Evolutionary conservation across 495 filamentous ascomycete genomes (phyloP).

Genomic region (Penicillium argentinense): DNA sequence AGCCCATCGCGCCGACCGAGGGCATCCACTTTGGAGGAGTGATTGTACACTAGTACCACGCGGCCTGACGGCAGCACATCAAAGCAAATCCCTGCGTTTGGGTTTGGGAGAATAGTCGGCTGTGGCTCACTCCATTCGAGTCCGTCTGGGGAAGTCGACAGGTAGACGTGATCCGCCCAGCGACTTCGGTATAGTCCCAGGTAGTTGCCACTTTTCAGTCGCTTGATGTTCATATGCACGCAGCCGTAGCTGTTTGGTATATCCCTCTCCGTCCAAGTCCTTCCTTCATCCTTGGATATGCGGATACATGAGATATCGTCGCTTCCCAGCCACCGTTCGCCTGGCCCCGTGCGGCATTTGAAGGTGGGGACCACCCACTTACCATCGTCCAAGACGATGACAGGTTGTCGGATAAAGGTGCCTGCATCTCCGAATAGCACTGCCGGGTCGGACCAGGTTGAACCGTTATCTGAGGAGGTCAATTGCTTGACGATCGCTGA

Average conservation of each 20-base stretch:
- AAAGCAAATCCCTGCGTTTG: conserved; percentile 26
- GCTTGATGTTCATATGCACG: conserved; percentile 28
- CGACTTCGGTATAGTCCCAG: conserved; percentile 24
- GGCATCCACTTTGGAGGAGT: conserved; percentile 23
- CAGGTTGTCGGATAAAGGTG: conserved; percentile 25
- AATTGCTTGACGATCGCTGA: conserved; percentile 25
- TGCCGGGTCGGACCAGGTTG: conserved; percentile 17
- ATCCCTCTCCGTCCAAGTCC: conserved; percentile 17
- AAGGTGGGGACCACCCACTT: conserved; percentile 22
- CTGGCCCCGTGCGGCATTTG: conserved; percentile 24
- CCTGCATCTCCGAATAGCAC: conserved; percentile 21
- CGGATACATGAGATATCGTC: conserved; percentile 26
- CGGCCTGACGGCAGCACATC: conserved; percentile 24
- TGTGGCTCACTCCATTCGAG: conserved; percentile 21
- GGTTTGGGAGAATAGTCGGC: conserved; percentile 21
- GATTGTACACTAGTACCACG: conserved; percentile 24
- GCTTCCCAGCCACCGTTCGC: conserved; percentile 22
- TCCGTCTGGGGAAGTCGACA: conserved; percentile 21
- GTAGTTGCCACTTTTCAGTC: conserved; percentile 19
- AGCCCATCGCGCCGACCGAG: conserved; percentile 23
- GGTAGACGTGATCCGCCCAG: conserved; percentile 24
- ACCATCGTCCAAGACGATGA: conserved; percentile 15
- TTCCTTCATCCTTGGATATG: conserved; percentile 18
- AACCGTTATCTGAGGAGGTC: conserved; percentile 10
- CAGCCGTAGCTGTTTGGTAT: conserved; percentile 22